Conservation (phyloP, 345 rosid species). For the Eucalyptus curtisii region DNA sequence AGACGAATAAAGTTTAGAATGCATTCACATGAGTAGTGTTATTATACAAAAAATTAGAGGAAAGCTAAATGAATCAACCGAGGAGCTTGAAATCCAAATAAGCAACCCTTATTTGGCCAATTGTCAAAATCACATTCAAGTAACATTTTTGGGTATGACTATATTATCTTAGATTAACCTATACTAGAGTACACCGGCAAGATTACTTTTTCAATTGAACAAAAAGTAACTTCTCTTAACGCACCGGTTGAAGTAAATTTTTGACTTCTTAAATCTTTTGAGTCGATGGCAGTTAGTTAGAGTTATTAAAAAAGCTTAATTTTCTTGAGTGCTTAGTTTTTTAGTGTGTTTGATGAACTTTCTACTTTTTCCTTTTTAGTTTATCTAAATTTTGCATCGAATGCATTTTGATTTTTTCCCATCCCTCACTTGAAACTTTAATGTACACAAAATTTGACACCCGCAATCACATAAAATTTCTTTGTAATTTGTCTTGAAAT, state of each 20-base stretch:
- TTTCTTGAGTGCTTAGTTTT: not conserved
- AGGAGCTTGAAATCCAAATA: not conserved
- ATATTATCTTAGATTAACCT: not conserved
- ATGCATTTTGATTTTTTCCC: not conserved
- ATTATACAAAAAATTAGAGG: not conserved
- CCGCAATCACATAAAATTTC: not conserved
- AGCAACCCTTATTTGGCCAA: not conserved
- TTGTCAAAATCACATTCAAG: not conserved
- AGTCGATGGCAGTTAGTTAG: not conserved
- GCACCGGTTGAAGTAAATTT: not conserved
- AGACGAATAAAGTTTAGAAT: not conserved
- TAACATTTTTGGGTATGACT: not conserved
- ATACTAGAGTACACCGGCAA: not conserved
- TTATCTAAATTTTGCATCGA: not conserved
- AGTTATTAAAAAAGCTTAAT: not conserved
- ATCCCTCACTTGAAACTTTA: not conserved
- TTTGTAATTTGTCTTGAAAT: not conserved
- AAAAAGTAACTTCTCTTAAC: not conserved
- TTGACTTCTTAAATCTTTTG: not conserved
- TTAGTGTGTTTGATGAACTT: not conserved
- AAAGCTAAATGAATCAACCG: not conserved
- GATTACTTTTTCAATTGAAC: not conserved
- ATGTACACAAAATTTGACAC: not conserved
- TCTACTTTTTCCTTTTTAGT: not conserved
- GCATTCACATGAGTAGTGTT: not conserved